Percentiles rank a stretch among this genome's conserved stretches.
Evolutionary conservation across 2,329 filamentous ascomycete species (phyloP).

Genomic region (Phyllachora maydis): DNA sequence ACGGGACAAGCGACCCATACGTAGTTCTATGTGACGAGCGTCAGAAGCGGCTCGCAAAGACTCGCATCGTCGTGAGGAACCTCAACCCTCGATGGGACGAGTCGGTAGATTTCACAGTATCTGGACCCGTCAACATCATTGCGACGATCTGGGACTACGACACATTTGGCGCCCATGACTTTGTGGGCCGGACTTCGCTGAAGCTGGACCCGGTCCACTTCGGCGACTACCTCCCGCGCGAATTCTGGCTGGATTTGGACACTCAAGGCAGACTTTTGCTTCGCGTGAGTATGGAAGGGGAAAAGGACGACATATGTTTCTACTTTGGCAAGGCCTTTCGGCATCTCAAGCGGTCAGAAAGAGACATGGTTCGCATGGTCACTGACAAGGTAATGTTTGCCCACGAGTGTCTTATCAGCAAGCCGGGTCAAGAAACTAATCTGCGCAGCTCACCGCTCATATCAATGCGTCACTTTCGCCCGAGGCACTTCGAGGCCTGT

Average conservation of each 20-base stretch:
- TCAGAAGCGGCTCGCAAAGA: conserved; percentile 90
- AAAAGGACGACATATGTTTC: conserved; percentile 95
- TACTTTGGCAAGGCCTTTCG: conserved; percentile 96
- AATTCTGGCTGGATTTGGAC: conserved; percentile 95
- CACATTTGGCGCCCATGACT: conserved; percentile 91
- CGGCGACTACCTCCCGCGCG: conserved; percentile 81
- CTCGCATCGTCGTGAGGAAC: conserved; percentile 72
- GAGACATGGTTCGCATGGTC: conserved; percentile 95
- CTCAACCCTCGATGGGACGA: conserved; percentile 96
- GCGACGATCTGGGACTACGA: conserved; percentile 98
- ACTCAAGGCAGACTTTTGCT: conserved; percentile 81
- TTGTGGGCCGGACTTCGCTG: conserved; percentile 86
- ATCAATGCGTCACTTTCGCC: conserved; percentile 78
- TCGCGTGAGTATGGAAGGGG: conserved; percentile 94
- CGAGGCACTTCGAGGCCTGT: conserved; percentile 54
- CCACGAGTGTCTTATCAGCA: conserved; percentile 4
- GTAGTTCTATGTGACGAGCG: conserved; percentile 95
- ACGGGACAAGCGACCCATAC: conserved; percentile 86
- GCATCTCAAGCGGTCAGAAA: conserved; percentile 82
- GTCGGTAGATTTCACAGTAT: conserved; percentile 86
- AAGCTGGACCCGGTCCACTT: conserved; percentile 98
- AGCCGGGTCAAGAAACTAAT: too few species aligned
- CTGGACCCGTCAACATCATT: conserved; percentile 79
- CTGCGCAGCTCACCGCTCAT: conserved; percentile 73
- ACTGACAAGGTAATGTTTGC: conserved; percentile 71